Evolutionary conservation across 805 yeast species (phyloP).

Genomic region (Hanseniaspora guilliermondii): DNA sequence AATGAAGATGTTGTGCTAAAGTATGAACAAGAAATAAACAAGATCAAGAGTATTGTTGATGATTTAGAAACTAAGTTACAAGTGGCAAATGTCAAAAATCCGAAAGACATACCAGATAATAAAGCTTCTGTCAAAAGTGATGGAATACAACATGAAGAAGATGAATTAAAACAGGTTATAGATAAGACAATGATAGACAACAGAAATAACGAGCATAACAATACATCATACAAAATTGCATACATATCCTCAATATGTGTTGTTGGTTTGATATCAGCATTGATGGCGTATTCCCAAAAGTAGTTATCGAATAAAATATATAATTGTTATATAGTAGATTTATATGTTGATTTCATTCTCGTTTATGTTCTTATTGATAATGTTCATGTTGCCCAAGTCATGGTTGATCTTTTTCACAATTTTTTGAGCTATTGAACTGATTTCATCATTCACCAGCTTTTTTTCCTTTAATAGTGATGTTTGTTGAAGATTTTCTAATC

Average conservation of each 20-base stretch:
- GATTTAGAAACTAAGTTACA: slow-evolving; percentile 26
- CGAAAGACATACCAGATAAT: neutral
- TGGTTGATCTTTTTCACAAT: slow-evolving; percentile 37
- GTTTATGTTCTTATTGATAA: slow-evolving; percentile 30
- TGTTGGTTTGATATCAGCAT: slow-evolving; percentile 12
- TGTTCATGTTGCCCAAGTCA: slow-evolving; percentile 28
- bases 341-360: neutral
- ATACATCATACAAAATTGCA: slow-evolving; percentile 6
- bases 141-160: neutral
- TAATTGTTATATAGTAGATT: neutral
- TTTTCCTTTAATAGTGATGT: slow-evolving; percentile 34
- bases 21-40: slow-evolving; percentile 15
- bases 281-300: slow-evolving; percentile 14
- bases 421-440: slow-evolving; percentile 30
- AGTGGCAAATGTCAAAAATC: slow-evolving; percentile 21
- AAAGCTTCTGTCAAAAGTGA: neutral
- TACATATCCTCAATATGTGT: slow-evolving; percentile 13
- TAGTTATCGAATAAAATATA: neutral
- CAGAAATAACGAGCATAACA: neutral
- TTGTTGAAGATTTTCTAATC: slow-evolving; percentile 51
- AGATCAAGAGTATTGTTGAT: slow-evolving; percentile 23
- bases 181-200: neutral
- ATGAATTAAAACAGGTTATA: neutral
- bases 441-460: slow-evolving; percentile 20
- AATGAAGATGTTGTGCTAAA: neutral